Base-by-base conservation (phyloP, 805 yeast genomes). In the Wickerhamomyces queroliae region DNA sequence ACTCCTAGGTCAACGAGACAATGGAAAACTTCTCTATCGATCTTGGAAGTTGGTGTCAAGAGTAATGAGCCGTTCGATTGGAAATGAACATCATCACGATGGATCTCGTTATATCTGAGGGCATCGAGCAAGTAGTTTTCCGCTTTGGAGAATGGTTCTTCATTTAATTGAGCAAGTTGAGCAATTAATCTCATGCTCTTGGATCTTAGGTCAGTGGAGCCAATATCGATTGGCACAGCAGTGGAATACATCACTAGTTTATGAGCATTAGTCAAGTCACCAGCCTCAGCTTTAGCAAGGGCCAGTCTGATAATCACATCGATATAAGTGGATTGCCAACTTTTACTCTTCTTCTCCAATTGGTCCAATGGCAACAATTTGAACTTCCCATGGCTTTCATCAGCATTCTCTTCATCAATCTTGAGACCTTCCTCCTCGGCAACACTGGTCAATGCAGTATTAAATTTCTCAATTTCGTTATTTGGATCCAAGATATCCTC, bases 261-360 rank as follows among this genome's bases (percentile, higher is more conserved):
- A 18, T 53, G 46, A 12, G 59, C 50, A 5, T 52, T 50, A 5
- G 50, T 52, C 1, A 51, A 16, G 24, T 62, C 55, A 1, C 58
- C 59, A 5, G 38, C 17, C 21, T 53, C 53, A 4, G 46, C 51
- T 38, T 63, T 52, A 1, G 67, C 58, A 20, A 67, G 33, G 0
- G 71, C 69, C 45, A 60, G 58, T 46, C 75, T 55, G 7, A 66
- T 37, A 5, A 70, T 46, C 10, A 70, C 46, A 48, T 71, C 72
- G 13, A 69, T 37, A 41, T 66, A 69, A 0, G 50, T 43, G 4
- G 52, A 25, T 42, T 63, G 59, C 46, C 63, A 60, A 35, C 52
- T 57, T 21, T 58, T 55, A 34, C 47, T 46, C 35, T 51, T 57
- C 38, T 46, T 43, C 9, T 51, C 43, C 15, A 63, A 36, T 21